Evolutionary conservation across 305 asterid genomes (phyloP), one percentile per base, ranked within the genome.

Genomic region (Euphrasia arctica): DNA sequence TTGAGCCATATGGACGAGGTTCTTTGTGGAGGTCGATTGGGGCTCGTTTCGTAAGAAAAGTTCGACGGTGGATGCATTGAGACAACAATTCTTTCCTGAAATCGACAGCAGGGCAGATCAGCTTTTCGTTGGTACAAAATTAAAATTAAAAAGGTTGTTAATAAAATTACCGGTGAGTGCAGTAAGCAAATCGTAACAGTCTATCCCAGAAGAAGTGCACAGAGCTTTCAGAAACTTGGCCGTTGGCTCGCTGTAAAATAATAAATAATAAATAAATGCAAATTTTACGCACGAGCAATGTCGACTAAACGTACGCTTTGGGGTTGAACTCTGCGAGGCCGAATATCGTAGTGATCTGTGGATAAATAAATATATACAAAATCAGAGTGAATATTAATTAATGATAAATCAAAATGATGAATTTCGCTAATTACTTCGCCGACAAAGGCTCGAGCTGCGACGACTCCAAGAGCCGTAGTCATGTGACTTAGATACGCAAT

Each of bases 311-410:
- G 34, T 11, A 86, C 98, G 82, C 82, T 63, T 76, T 75, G 4
- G 98, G 98, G 67, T 82, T 77, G 79, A 87, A 87, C 55, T 85
- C 96, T 65, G 92, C 83, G 25, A 86, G 78, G 2, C 95, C 95
- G 52, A 90, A 74, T 9, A 81, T 10, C 13, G 83, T 77, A 6
- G 87, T 79, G 67, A 84, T 78, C 97, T 90, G 93, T 65, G 9
- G 47, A 29, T 28, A 3, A 11, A 18, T 18, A 18, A 18, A 18
- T 18, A 18, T 18, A 15, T 8, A 51, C 4, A 47, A 47, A 47
- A 13, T 47, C 15, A 47, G 52, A 47, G 52, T 4, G 10, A 57
- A 32, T 4, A 6, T 28, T 29, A 25, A 55, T 55, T 55, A 27
- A 12, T 12, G 7, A 31, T 56, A 3, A 12, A 32, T 47, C 11